A percentile compares a stretch with the other conserved stretches of the same genome.
phyloP scores from a whole-genome alignment of 2,329 filamentous ascomycete species.

The Grosmannia penicillata region DNA sequence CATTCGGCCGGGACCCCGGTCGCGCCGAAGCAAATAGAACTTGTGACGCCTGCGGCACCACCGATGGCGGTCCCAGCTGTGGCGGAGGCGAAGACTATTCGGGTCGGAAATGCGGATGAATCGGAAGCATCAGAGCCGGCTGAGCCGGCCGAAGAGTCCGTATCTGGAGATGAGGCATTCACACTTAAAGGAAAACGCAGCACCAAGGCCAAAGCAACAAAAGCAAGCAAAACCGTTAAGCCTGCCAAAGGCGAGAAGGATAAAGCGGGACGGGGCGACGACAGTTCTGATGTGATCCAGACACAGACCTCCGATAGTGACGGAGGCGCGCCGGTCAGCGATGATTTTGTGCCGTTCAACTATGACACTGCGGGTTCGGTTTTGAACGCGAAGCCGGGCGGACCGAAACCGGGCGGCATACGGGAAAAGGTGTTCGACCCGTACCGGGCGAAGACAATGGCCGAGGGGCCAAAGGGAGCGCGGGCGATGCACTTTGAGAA shows the following conservation, averaged over 20 bases:
- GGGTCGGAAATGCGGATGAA: no score
- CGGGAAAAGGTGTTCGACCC: slow-evolving; percentile 18
- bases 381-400: slow-evolving; percentile 14
- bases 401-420: slow-evolving; percentile 2
- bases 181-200: slow-evolving; percentile 11
- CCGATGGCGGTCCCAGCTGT: not conserved
- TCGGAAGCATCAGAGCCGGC: not conserved
- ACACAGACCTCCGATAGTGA: slow-evolving; percentile 17
- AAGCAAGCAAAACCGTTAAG: not conserved
- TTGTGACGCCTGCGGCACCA: not conserved
- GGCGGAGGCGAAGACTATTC: not conserved
- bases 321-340: slow-evolving; percentile 23
- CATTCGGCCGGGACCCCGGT: slow-evolving; percentile 1
- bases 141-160: slow-evolving; percentile 8
- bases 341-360: slow-evolving; percentile 20
- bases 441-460: slow-evolving; percentile 15
- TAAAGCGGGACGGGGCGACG: slow-evolving; percentile 3
- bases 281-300: no score
- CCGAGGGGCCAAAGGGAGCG: slow-evolving; percentile 17
- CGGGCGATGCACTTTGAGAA: slow-evolving; percentile 17
- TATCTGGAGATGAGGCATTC: slow-evolving; percentile 10
- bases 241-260: not conserved
- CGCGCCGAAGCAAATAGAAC: not conserved
- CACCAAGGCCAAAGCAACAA: slow-evolving; percentile 8
- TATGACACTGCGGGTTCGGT: slow-evolving; percentile 21